Percentiles rank a stretch among this genome's conserved stretches.
Conservation (phyloP, 371 early-diverging fungal genomes). For the Rhizopus arrhizus region DNA sequence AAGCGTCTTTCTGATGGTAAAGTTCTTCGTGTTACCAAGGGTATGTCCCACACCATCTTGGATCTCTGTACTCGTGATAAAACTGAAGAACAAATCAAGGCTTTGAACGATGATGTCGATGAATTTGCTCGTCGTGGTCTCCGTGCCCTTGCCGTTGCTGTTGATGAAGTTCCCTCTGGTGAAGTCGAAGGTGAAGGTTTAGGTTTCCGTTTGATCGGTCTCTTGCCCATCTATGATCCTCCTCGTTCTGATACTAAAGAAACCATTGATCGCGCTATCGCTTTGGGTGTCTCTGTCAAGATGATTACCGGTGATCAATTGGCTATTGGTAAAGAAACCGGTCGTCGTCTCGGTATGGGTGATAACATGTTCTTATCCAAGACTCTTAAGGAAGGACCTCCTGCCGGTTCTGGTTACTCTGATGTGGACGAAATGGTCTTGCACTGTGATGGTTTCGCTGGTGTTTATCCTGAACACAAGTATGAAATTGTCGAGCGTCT, state of each 20-base stretch:
- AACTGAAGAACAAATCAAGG: conserved; percentile 60
- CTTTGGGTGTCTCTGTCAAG: conserved; percentile 88
- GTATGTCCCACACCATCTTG: conserved; percentile 75
- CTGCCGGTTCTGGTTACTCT: conserved; percentile 70
- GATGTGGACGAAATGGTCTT: conserved; percentile 80
- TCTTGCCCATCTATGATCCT: conserved; percentile 46
- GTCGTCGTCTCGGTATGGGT: conserved; percentile 47
- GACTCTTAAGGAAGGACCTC: conserved; percentile 75
- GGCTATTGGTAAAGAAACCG: conserved; percentile 89
- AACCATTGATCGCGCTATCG: conserved; percentile 84
- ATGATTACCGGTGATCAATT: conserved; percentile 97
- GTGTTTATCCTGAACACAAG: conserved; percentile 94
- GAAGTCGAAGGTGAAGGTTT: conserved; percentile 50
- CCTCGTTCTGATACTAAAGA: conserved; percentile 82
- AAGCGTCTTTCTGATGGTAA: conserved; percentile 62
- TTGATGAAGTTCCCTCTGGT: conserved; percentile 63
- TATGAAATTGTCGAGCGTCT: conserved; percentile 90
- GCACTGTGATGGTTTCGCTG: conserved; percentile 85
- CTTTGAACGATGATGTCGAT: conserved; percentile 69
- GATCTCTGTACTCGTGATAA: conserved; percentile 73
- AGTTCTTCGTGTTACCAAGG: conserved; percentile 71
- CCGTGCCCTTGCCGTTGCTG: conserved; percentile 80
- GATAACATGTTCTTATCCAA: too few species aligned
- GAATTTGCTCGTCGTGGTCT: conserved; percentile 82
- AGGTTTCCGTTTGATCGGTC: conserved; percentile 63